These are phyloP conservation scores for Akebia trifoliata DNA, from an alignment of 164 flowering plant genomes.

Conservation along the genomic window DNA sequence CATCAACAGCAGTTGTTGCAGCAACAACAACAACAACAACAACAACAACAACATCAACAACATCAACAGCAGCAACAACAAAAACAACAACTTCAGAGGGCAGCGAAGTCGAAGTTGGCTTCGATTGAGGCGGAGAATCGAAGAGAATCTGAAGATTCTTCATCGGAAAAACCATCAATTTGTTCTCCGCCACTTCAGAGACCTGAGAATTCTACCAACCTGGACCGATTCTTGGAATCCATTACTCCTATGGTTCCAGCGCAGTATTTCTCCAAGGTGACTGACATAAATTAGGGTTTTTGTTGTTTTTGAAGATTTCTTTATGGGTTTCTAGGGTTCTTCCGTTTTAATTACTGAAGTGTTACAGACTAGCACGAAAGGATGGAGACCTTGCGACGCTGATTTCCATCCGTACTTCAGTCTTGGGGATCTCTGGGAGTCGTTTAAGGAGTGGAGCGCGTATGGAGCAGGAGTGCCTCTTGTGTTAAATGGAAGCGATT, in stretches of 20 bases:
- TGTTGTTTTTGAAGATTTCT: neutral
- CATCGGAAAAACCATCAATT: constrained; percentile 10
- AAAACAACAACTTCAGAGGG: constrained; percentile 7
- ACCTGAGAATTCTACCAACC: constrained; percentile 26
- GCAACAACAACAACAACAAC: constrained; percentile 9
- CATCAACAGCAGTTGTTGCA: constrained; percentile 10
- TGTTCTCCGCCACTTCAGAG: constrained; percentile 10
- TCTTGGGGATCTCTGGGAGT: constrained; percentile 70
- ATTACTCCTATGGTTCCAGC: constrained; percentile 50
- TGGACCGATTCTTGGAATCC: constrained; percentile 56
- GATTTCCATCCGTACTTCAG: constrained; percentile 35
- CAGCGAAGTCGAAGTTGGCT: constrained; percentile 2
- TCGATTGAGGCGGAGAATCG: constrained; percentile 10
- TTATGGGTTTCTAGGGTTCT: neutral
- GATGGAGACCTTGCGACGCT: constrained; percentile 28
- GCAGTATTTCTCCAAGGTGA: constrained; percentile 48
- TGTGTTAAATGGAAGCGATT: constrained; percentile 40
- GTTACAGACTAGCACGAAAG: constrained; percentile 36
- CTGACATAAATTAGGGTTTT: neutral
- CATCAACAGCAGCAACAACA: constrained; percentile 7
- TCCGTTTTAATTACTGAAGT: constrained; percentile 3
- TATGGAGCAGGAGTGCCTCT: constrained; percentile 78
- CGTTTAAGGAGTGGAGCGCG: constrained; percentile 64
- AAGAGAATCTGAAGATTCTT: constrained; percentile 11
- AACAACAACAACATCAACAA: constrained; percentile 9